These are phyloP conservation scores for Hydrangea macrophylla DNA, from an alignment of 148 eudicot genomes.

Conservation along the genomic window DNA sequence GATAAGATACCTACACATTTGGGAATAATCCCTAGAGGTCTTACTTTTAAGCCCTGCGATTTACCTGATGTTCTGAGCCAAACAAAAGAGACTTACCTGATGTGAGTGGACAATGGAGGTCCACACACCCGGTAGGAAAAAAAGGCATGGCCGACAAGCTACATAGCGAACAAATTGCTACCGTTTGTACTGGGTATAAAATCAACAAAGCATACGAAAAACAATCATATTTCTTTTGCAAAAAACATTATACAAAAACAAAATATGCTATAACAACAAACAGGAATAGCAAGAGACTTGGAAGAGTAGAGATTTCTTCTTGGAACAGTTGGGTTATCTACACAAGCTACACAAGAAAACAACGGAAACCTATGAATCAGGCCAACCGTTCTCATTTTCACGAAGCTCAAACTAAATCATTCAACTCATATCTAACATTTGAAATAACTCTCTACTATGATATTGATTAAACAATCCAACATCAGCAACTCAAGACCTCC, in stretches of 20 bases:
- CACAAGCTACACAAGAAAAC: not conserved
- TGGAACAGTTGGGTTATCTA: not conserved
- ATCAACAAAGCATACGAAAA: too few species aligned
- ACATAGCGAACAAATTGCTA: too few species aligned
- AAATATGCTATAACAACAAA: not conserved
- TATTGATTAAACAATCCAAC: not conserved
- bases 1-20: too few species aligned
- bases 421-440: not conserved
- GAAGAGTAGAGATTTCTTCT: not conserved
- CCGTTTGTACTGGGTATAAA: too few species aligned
- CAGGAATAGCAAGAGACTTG: not conserved
- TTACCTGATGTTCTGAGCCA: too few species aligned
- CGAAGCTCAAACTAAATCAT: not conserved
- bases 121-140: too few species aligned
- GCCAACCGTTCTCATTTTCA: not conserved
- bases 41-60: too few species aligned
- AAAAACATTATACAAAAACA: not conserved
- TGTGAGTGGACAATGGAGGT: too few species aligned
- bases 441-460: not conserved
- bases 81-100: too few species aligned
- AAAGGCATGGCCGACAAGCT: too few species aligned
- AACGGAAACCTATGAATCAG: not conserved
- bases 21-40: too few species aligned
- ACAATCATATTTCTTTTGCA: too few species aligned
- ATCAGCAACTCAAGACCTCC: constrained; percentile 21